Conservation (phyloP, 2,329 filamentous ascomycete genomes). For the Aspergillus hiratsukae region DNA sequence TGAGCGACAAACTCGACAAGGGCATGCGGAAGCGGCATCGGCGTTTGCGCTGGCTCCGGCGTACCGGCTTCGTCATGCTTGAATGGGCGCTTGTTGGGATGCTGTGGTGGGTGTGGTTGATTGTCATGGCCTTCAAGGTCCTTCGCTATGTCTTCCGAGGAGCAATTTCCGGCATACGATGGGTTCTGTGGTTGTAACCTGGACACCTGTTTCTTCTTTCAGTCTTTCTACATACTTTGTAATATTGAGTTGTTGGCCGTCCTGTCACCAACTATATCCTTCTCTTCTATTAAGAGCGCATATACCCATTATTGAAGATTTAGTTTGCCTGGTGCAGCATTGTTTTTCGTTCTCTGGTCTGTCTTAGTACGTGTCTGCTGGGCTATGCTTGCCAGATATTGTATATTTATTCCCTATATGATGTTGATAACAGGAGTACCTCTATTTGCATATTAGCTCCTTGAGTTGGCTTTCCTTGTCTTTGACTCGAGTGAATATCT, state of each 20-base stretch:
- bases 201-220: background rate
- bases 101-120: slow-evolving; percentile 92
- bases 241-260: background rate
- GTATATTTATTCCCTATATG: background rate
- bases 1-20: slow-evolving; percentile 68
- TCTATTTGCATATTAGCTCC: background rate
- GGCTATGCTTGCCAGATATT: background rate
- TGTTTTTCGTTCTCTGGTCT: background rate
- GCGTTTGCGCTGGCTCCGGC: slow-evolving; percentile 69
- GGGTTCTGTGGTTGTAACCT: slow-evolving; percentile 73
- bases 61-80: slow-evolving; percentile 73
- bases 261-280: background rate
- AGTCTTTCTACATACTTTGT: background rate
- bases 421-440: no score
- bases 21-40: slow-evolving; percentile 68
- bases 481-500: no score
- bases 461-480: no score
- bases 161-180: slow-evolving; percentile 58
- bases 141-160: slow-evolving; percentile 60
- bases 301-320: background rate
- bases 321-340: background rate
- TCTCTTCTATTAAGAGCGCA: background rate
- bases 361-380: background rate
- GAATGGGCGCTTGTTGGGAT: slow-evolving; percentile 85
- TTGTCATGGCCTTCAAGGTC: slow-evolving; percentile 71